Base-by-base conservation (phyloP, 164 flowering plant species). In the Annona squamosa region DNA sequence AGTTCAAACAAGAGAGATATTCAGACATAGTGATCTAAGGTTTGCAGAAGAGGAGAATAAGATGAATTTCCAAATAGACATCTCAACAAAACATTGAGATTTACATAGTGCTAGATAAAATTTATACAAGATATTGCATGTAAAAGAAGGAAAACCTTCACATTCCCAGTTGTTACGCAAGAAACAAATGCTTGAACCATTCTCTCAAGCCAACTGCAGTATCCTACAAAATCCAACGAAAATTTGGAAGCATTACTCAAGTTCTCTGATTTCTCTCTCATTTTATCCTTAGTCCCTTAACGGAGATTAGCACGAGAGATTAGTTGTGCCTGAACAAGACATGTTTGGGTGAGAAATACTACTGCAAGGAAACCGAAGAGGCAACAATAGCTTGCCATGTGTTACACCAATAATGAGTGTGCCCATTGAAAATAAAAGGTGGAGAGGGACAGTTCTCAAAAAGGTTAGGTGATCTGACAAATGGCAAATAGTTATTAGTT, bases 111-210 rank as follows among this genome's bases (percentile, higher is more conserved):
- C 3, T n/a, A 16, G 57, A 18, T 17, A 44, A 3, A 1, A 46
- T 71, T 57, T 57, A 71, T 59, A 37, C 63, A 4, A 43, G 12
- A 66, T 16, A 78, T 3, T 68, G 3, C 68, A 37, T 63, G 18
- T 73, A 19, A 64, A 43, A 75, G 37, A 77, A 57, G 48, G 6
- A 19, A 48, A 78, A 93, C 98, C 98, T 92, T 95, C 77, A 91
- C 99, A 79, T 92, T 95, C 72, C 99, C 98, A 73, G 98, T 91
- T 61, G 96, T 83, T 72, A 90, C 90, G 79, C 97, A 92, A 67
- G 99, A 95, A 77, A 95, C 85, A 83, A 95, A 87, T 71, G 97
- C 93, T 82, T 88, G 93, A 71, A 95, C 97, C 80, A 88, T 88
- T 79, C 75, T 82, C 70, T 85, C 93, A 67, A 92, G 79, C 88